These are phyloP conservation scores for Aspergillus sp. DNA, from an alignment of 2,329 filamentous ascomycete genomes.

Conservation along the genomic window DNA sequence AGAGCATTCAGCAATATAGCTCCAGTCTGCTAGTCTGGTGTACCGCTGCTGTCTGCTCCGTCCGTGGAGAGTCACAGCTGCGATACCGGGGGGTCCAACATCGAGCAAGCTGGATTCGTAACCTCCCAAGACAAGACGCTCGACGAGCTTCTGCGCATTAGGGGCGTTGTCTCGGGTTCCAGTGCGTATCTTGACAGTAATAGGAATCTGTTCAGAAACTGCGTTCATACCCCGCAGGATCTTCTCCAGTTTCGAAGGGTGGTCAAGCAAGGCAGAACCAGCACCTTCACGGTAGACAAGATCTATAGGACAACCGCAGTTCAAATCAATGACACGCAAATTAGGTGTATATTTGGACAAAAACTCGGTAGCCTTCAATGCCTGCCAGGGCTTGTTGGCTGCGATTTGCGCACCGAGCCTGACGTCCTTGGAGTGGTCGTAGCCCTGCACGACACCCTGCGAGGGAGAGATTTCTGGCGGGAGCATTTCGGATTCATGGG, in stretches of 20 bases:
- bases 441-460: constrained; percentile 59
- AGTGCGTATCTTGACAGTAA: constrained; percentile 91
- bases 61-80: constrained; percentile 92
- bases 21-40: constrained; percentile 86
- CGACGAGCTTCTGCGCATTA: constrained; percentile 72
- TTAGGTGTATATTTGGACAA: constrained; percentile 70
- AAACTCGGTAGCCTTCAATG: constrained; percentile 78
- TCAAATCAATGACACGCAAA: constrained; percentile 85
- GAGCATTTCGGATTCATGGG: constrained; percentile 72
- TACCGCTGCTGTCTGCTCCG: constrained; percentile 92
- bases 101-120: constrained; percentile 60
- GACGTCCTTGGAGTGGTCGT: constrained; percentile 75
- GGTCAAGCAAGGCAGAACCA: constrained; percentile 86
- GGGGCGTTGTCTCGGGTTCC: constrained; percentile 75
- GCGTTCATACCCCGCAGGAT: constrained; percentile 95
- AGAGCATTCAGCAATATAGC: constrained; percentile 85
- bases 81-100: constrained; percentile 73
- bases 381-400: constrained; percentile 84
- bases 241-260: constrained; percentile 79
- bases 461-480: constrained; percentile 59
- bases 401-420: constrained; percentile 91
- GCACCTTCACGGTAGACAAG: constrained; percentile 82
- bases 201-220: constrained; percentile 81
- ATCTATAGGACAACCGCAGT: constrained; percentile 96
- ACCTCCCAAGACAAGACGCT: constrained; percentile 74